phyloP scores from a whole-genome alignment of 1,284 basidiomycete species.

The Bjerkandera adusta region DNA sequence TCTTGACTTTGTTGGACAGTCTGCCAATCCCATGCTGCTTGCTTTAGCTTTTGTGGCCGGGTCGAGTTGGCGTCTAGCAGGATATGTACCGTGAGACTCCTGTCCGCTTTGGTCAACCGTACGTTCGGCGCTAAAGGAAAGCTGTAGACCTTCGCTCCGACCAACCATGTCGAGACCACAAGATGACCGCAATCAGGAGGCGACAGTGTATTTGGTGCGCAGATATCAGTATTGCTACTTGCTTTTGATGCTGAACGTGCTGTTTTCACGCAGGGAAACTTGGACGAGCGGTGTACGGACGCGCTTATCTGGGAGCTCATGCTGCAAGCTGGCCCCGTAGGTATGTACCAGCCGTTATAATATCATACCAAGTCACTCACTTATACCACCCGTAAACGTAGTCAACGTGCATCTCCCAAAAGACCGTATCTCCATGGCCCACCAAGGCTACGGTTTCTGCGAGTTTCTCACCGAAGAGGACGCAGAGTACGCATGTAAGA shows the following conservation, averaged over 20 bases:
- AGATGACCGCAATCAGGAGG: conserved; percentile 93
- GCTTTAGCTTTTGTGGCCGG: too few relatives aligned
- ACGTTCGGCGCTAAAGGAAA: too few relatives aligned
- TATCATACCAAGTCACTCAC: too few relatives aligned
- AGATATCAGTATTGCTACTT: background rate
- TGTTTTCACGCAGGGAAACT: conserved; percentile 94
- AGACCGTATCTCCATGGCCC: conserved; percentile 95
- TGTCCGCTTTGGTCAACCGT: too few relatives aligned
- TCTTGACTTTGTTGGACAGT: too few relatives aligned
- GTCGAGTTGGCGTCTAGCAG: too few relatives aligned
- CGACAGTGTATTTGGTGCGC: conserved; percentile 88
- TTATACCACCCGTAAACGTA: conserved; percentile 33
- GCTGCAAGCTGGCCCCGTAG: conserved; percentile 97
- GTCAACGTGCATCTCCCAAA: conserved; percentile 99
- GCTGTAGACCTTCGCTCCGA: too few relatives aligned
- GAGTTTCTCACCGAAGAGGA: conserved; percentile 98
- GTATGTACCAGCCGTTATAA: conserved; percentile 46
- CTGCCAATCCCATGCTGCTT: too few relatives aligned
- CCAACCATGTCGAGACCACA: conserved; percentile 75
- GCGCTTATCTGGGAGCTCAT: conserved; percentile 98
- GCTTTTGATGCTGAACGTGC: background rate
- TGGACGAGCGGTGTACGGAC: conserved; percentile 94
- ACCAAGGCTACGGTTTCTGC: conserved; percentile 99
- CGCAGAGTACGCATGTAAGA: conserved; percentile 99
- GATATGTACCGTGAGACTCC: too few relatives aligned